Conservation (phyloP, 2,329 filamentous ascomycete species). For the Nothophaeocryptopus gaeumannii region DNA sequence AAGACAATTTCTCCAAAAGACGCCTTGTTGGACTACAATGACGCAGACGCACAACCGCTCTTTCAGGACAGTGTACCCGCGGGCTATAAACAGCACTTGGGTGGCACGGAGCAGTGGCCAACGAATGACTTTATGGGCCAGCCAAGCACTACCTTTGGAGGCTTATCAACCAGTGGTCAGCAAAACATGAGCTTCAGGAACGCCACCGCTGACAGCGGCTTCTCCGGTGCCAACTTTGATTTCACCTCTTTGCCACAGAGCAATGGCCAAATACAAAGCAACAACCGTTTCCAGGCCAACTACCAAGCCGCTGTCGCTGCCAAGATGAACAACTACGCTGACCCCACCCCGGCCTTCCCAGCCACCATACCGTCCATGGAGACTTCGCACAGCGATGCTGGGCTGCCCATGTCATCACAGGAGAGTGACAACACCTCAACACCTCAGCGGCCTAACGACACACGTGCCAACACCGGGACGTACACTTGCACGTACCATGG, state of each 20-base stretch:
- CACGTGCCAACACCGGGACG: slow-evolving; percentile 74
- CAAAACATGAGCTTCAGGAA: slow-evolving; percentile 44
- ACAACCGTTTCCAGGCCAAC: slow-evolving; percentile 24
- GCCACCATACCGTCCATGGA: slow-evolving; percentile 61
- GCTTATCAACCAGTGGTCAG: slow-evolving; percentile 42
- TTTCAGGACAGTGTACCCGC: slow-evolving; percentile 58
- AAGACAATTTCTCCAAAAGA: slow-evolving; percentile 96
- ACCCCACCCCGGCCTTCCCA: slow-evolving; percentile 57
- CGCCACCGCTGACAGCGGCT: slow-evolving; percentile 39
- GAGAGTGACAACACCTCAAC: slow-evolving; percentile 32
- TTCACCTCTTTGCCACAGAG: slow-evolving; percentile 33
- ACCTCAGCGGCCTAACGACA: slow-evolving; percentile 57
- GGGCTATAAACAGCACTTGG: slow-evolving; percentile 35
- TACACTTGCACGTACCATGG: slow-evolving; percentile 97
- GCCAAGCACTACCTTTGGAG: slow-evolving; percentile 44
- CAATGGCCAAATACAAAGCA: slow-evolving; percentile 18
- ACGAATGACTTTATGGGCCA: slow-evolving; percentile 43
- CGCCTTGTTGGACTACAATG: slow-evolving; percentile 76
- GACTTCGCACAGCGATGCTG: slow-evolving; percentile 56
- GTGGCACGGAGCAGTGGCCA: slow-evolving; percentile 41
- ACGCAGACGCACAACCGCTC: slow-evolving; percentile 71
- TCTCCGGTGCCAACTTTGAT: slow-evolving; percentile 36
- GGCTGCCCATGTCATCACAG: slow-evolving; percentile 43
- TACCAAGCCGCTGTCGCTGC: slow-evolving; percentile 29
- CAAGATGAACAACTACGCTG: slow-evolving; percentile 30